A percentile compares a stretch with the other conserved stretches of the same genome.
These are phyloP conservation scores for Lactarius sp. DNA, from an alignment of 768 basidiomycete species.

Conservation along the genomic window DNA sequence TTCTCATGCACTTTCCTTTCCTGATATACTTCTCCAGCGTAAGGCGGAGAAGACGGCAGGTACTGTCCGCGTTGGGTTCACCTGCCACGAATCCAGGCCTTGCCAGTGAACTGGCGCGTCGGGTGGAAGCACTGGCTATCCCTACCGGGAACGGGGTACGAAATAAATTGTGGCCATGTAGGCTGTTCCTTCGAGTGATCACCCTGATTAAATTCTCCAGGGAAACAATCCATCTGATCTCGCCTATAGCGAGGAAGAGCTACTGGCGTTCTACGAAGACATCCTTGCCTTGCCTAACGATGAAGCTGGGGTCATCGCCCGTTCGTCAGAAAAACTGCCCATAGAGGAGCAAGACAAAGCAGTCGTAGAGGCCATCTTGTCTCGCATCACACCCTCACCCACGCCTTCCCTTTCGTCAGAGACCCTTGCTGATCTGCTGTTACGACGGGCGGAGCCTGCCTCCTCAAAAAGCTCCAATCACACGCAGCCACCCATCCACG, in stretches of 20 bases:
- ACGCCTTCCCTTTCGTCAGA: neutral
- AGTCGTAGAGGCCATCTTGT: slow-evolving; percentile 35
- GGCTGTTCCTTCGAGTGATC: neutral
- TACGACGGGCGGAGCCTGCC: neutral
- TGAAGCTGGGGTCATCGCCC: slow-evolving; percentile 13
- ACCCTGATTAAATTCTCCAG: neutral
- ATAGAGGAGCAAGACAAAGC: slow-evolving; percentile 17
- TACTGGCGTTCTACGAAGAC: slow-evolving; percentile 40
- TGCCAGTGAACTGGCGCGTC: slow-evolving; percentile 11
- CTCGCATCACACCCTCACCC: slow-evolving; percentile 1
- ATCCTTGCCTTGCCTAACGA: slow-evolving; percentile 32
- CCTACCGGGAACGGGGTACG: neutral
- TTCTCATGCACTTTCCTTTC: no score
- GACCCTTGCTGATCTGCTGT: slow-evolving; percentile 13
- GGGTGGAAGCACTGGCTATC: slow-evolving; percentile 21
- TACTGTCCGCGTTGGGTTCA: neutral
- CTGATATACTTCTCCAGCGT: neutral
- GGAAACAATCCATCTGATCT: neutral
- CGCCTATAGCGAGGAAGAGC: slow-evolving; percentile 35
- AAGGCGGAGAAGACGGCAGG: neutral
- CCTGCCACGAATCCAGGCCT: neutral
- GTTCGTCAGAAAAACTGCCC: slow-evolving; percentile 9
- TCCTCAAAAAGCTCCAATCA: neutral
- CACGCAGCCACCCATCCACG: neutral
- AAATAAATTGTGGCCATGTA: neutral